Evolutionary conservation across 139 green algal genomes (phyloP).

Genomic region (Desmodesmus armatus): DNA sequence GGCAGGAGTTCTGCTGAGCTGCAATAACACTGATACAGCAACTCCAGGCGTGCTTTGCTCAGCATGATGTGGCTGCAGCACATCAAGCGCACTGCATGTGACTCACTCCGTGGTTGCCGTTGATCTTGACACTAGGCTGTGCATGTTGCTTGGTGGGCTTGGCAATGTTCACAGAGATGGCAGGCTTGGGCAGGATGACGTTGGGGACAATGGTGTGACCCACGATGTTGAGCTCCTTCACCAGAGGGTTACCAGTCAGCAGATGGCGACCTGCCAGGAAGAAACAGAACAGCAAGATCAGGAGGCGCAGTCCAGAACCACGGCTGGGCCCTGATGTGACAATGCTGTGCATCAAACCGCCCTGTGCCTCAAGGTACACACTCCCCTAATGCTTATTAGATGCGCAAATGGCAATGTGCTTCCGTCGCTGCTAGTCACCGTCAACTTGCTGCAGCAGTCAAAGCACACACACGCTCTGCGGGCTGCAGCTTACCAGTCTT

Average conservation of each 20-base stretch:
- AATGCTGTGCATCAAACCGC: no score
- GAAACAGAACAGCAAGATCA: neutral
- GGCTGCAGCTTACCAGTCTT: neutral
- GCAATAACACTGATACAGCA: no score
- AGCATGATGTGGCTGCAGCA: no score
- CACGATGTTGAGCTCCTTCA: constrained; percentile 36
- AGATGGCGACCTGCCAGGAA: neutral
- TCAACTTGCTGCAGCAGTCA: neutral
- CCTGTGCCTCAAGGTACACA: no score
- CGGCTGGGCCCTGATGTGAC: neutral
- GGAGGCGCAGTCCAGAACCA: neutral
- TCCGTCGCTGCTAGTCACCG: neutral
- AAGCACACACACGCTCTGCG: neutral
- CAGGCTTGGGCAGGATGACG: constrained; percentile 44
- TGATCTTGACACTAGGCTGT: constrained; percentile 21
- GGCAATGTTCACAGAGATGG: constrained; percentile 34
- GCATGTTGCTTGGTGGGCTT: neutral
- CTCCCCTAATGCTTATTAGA: no score
- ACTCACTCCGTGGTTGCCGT: no score
- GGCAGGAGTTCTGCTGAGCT: no score
- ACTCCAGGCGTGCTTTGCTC: no score
- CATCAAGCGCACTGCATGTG: no score
- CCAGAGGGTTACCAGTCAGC: constrained; percentile 22
- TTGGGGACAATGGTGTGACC: constrained; percentile 19
- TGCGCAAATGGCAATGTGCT: neutral